Base-by-base conservation (phyloP, 2,329 filamentous ascomycete species). In the Balansia obtecta region DNA sequence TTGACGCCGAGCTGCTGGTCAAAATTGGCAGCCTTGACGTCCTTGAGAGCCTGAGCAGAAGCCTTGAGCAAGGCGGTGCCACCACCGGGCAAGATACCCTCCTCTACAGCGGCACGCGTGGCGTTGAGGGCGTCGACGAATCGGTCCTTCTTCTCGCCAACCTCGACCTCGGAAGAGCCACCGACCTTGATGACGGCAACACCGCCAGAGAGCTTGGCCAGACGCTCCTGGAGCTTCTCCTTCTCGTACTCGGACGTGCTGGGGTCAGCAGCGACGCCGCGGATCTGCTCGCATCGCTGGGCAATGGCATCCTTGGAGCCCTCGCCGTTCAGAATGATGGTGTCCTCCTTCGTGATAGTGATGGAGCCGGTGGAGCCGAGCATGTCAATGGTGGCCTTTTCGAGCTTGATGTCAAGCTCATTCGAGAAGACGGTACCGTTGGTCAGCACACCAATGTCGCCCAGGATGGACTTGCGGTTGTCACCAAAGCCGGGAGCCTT, bases 311-410 rank as follows among this genome's bases (percentile, higher is more conserved):
- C 93, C 80, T 97, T 96, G 83, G 76, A 85, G 57, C 93, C 93
- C 65, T 95, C 89, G 51, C 93, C 93, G 71, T 98, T 98, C 56
- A 98, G 82, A 66, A 98, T 83, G 70, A 98, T 96, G 62, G 93
- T 98, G 73, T 98, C 93, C 76, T 98, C 93, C 82, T 98, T 98
- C 70, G 93, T 98, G 74, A 98, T 97, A 69, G 93, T 97, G 76
- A 98, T 96, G 64, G 90, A 93, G 57, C 93, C 93, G 60, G 93
- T 97, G 53, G 88, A 93, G 60, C 93, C 93, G 65, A 98, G 88
- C 84, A 95, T 87, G 61, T 97, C 93, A 55, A 86, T 77, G 45
- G 90, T 97, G 54, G 88, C 85, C 83, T 97, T 98, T 77, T 98
- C 93, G 51, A 98, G 86, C 83, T 98, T 98, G 71, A 97, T 83